phyloP scores from a whole-genome alignment of 441 rosid genomes.

The Jatropha multifida region DNA sequence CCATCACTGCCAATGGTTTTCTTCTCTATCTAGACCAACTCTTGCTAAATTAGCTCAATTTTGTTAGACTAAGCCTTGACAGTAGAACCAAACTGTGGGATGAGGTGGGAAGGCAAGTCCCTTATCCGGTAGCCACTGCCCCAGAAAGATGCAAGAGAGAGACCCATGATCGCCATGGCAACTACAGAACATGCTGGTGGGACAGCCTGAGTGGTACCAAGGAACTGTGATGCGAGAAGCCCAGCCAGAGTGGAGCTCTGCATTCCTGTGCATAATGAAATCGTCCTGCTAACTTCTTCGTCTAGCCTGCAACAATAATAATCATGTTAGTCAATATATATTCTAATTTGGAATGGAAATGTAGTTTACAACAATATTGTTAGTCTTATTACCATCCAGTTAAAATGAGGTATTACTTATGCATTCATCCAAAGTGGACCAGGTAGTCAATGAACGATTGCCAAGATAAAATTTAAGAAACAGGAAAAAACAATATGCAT shows the following conservation, averaged over 20 bases:
- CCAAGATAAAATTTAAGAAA: not conserved
- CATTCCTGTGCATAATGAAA: constrained; percentile 94
- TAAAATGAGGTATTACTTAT: not conserved
- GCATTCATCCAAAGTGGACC: not conserved
- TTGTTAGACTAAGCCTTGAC: constrained; percentile 33
- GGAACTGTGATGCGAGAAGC: constrained; percentile 84
- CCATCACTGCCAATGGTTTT: not conserved
- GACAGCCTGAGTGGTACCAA: constrained; percentile 83
- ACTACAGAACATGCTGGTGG: constrained; percentile 99
- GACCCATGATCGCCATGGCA: constrained; percentile 97
- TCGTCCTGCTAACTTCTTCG: constrained; percentile 81
- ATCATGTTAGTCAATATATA: constrained; percentile 6
- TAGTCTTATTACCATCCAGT: not conserved
- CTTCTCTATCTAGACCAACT: not conserved
- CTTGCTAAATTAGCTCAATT: not conserved
- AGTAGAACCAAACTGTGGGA: constrained; percentile 37
- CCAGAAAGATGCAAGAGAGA: constrained; percentile 93
- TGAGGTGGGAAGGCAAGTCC: constrained; percentile 43
- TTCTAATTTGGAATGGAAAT: not conserved
- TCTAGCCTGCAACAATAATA: constrained; percentile 56
- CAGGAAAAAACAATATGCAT: too few species aligned
- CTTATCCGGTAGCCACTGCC: constrained; percentile 72
- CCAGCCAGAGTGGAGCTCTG: constrained; percentile 97
- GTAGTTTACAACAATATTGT: not conserved
- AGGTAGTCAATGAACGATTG: not conserved